These are phyloP conservation scores for Tolypocladium album DNA, from an alignment of 2,329 filamentous ascomycete genomes.

Conservation along the genomic window DNA sequence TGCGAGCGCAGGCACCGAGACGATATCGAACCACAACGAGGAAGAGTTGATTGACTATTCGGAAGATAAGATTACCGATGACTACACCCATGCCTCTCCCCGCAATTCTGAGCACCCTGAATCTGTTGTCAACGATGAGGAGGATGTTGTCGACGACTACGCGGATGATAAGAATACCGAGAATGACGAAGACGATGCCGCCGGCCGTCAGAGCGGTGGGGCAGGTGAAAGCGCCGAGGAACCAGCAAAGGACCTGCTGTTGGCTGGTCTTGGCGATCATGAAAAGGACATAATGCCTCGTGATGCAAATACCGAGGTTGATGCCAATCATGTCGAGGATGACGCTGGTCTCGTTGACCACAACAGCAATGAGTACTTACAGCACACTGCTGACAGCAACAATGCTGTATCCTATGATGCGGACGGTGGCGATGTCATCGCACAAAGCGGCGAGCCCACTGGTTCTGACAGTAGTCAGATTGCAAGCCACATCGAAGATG, in stretches of 20 bases:
- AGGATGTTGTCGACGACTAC: conserved; percentile 5
- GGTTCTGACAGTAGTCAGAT: background rate
- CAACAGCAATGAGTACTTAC: background rate
- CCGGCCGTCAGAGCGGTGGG: background rate
- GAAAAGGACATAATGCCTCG: background rate
- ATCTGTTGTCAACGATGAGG: background rate
- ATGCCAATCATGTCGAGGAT: background rate
- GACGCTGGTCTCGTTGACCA: background rate
- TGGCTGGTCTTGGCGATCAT: background rate
- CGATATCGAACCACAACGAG: background rate
- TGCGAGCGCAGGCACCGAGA: background rate
- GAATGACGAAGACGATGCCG: background rate
- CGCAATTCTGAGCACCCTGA: background rate
- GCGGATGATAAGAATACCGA: conserved; percentile 7
- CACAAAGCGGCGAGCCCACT: background rate
- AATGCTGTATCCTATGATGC: conserved; percentile 8
- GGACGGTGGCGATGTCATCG: conserved; percentile 7
- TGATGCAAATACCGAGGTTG: background rate
- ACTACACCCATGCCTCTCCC: background rate
- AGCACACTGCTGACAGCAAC: background rate
- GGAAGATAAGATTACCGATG: background rate
- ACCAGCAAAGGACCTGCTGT: background rate
- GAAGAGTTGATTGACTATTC: background rate
- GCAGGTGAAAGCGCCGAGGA: background rate
- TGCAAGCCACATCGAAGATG: background rate